A percentile compares a stretch with the other conserved stretches of the same genome.
These are phyloP conservation scores for Diaporthe sp. DNA, from an alignment of 2,329 filamentous ascomycete species.

Conservation along the genomic window DNA sequence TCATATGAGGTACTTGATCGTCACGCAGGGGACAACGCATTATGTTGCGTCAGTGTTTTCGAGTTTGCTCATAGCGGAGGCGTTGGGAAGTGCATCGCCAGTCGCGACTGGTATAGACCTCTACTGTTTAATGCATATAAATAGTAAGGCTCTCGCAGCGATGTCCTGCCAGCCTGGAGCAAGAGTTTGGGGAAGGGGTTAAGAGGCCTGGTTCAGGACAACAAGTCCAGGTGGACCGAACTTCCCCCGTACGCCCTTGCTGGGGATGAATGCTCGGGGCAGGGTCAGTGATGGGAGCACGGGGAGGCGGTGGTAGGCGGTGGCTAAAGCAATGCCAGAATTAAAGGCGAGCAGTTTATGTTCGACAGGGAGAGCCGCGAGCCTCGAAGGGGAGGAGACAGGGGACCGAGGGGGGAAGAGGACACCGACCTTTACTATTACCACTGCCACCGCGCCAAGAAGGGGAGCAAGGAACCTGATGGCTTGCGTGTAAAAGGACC, in stretches of 20 bases:
- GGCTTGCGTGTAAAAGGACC: slow-evolving; percentile 27
- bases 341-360: background rate
- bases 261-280: slow-evolving; percentile 15
- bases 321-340: background rate
- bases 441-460: slow-evolving; percentile 5
- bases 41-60: slow-evolving; percentile 34
- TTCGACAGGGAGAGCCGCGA: background rate
- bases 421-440: slow-evolving; percentile 28
- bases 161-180: slow-evolving; percentile 35
- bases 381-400: background rate
- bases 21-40: slow-evolving; percentile 30
- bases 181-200: slow-evolving; percentile 6
- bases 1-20: slow-evolving; percentile 38
- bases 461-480: slow-evolving; percentile 20
- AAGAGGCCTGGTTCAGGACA: background rate
- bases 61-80: slow-evolving; percentile 61
- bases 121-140: slow-evolving; percentile 49
- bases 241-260: background rate
- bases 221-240: background rate
- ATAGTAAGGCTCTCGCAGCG: slow-evolving; percentile 36
- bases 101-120: slow-evolving; percentile 37
- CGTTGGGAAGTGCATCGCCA: slow-evolving; percentile 53
- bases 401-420: background rate
- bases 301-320: slow-evolving; percentile 3
- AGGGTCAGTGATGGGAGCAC: background rate